These are phyloP conservation scores for Colletotrichum scovillei DNA, from an alignment of 2,329 filamentous ascomycete genomes.

Conservation along the genomic window DNA sequence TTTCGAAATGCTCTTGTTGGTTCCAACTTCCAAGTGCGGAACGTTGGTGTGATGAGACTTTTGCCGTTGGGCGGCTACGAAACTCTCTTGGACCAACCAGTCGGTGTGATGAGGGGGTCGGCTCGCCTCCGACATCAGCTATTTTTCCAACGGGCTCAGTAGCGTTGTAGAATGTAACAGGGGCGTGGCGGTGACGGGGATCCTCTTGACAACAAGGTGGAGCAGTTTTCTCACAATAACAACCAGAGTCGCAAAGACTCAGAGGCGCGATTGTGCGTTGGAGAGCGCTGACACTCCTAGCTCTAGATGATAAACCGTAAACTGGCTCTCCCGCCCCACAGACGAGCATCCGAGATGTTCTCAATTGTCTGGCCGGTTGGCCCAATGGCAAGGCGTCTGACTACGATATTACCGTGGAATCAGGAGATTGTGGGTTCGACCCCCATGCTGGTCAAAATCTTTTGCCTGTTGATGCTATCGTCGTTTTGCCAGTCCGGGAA, in stretches of 20 bases:
- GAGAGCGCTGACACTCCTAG: not conserved
- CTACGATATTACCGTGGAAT: constrained; percentile 45
- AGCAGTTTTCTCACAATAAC: not conserved
- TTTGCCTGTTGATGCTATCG: not conserved
- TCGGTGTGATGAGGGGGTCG: not conserved
- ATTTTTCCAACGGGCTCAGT: not conserved
- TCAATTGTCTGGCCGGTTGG: constrained; percentile 40
- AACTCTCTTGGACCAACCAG: not conserved
- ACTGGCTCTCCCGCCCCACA: not conserved
- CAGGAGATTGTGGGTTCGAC: constrained; percentile 37
- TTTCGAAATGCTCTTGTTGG: not conserved
- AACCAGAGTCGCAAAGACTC: not conserved
- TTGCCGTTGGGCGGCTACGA: not conserved
- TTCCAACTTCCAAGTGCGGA: not conserved
- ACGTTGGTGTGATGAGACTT: not conserved
- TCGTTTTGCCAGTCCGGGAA: not conserved
- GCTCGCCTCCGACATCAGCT: not conserved
- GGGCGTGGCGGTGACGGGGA: constrained; percentile 5
- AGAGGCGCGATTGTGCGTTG: not conserved
- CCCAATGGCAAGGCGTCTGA: constrained; percentile 57
- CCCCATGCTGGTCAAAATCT: constrained; percentile 34
- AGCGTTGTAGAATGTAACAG: not conserved
- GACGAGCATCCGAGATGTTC: constrained; percentile 6
- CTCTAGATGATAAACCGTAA: not conserved
- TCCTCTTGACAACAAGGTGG: not conserved